phyloP scores from a whole-genome alignment of 371 early-diverging fungal species.

The Mortierella sp. region DNA sequence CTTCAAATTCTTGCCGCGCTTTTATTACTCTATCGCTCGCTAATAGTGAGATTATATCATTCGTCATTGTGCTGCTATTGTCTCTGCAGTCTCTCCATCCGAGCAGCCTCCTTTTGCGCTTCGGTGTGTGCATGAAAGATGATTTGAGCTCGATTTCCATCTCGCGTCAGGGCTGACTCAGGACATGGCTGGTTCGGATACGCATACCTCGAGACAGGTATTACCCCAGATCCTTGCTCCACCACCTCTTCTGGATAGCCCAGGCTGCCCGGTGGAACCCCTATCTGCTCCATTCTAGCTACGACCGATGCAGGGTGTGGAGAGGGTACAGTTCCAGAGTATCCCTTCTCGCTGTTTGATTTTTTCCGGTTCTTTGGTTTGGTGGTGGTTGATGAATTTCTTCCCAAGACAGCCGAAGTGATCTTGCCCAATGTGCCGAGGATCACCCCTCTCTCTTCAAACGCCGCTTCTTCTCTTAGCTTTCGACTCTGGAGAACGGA shows the following conservation, averaged over 20 bases:
- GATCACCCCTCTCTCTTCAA: too few relatives aligned
- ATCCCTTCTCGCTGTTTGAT: too few relatives aligned
- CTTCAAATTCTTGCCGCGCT: neutral
- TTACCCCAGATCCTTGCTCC: conserved; percentile 20
- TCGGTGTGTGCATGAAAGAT: conserved; percentile 25
- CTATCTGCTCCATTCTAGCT: conserved; percentile 21
- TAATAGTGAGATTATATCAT: neutral
- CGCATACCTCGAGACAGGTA: conserved; percentile 22
- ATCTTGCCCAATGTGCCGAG: too few relatives aligned
- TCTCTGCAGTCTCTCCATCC: neutral
- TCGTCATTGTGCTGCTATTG: neutral
- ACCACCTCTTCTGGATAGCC: conserved; percentile 38
- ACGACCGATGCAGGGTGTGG: conserved; percentile 31
- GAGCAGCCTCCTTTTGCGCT: conserved; percentile 17
- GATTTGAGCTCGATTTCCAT: conserved; percentile 14
- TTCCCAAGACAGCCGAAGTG: too few relatives aligned
- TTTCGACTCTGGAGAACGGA: too few relatives aligned
- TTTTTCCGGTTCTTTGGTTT: too few relatives aligned
- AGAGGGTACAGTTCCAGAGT: conserved; percentile 11
- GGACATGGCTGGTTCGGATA: conserved; percentile 38
- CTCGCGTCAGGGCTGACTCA: neutral
- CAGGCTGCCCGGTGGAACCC: conserved; percentile 14
- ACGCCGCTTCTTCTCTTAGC: too few relatives aligned
- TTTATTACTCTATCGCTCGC: neutral
- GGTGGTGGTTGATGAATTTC: too few relatives aligned